phyloP scores from a whole-genome alignment of 2,329 filamentous ascomycete species.

The Neurospora sp. region DNA sequence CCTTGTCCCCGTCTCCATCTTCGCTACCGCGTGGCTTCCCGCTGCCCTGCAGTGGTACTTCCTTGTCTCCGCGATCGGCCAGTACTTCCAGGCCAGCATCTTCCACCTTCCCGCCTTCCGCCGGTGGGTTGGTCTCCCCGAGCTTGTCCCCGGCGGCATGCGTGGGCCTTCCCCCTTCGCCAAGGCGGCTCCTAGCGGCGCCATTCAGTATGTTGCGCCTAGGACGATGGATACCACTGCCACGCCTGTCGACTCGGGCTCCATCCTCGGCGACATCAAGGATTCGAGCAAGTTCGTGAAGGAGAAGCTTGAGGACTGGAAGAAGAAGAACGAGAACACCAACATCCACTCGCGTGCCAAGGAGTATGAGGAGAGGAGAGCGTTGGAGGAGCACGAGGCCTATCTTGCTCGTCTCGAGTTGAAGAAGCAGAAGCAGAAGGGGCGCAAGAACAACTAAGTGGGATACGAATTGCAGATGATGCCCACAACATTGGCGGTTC shows the following conservation, averaged over 20 bases:
- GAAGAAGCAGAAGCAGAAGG: slow-evolving; percentile 6
- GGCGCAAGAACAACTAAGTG: background rate
- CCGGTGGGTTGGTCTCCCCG: slow-evolving; percentile 26
- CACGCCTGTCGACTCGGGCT: slow-evolving; percentile 1
- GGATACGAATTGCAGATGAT: background rate
- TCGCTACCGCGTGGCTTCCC: slow-evolving; percentile 37
- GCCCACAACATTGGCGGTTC: background rate
- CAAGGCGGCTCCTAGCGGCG: slow-evolving; percentile 3
- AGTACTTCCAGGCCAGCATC: slow-evolving; percentile 33
- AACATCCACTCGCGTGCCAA: slow-evolving; percentile 11
- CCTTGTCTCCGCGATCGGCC: slow-evolving; percentile 29
- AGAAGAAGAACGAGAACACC: slow-evolving; percentile 5
- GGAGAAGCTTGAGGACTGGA: slow-evolving; percentile 13
- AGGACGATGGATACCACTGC: slow-evolving; percentile 19
- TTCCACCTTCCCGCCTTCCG: slow-evolving; percentile 32
- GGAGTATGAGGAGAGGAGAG: slow-evolving; percentile 22
- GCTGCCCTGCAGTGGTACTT: slow-evolving; percentile 55
- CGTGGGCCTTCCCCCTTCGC: background rate
- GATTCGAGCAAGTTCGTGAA: slow-evolving; percentile 6
- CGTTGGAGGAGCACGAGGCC: slow-evolving; percentile 19
- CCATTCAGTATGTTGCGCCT: slow-evolving; percentile 22
- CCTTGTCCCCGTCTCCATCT: slow-evolving; percentile 22
- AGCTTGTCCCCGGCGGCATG: slow-evolving; percentile 11
- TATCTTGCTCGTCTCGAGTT: slow-evolving; percentile 9
- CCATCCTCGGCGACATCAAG: slow-evolving; percentile 11